A percentile compares a stretch with the other conserved stretches of the same genome.
Conservation (phyloP, 495 filamentous ascomycete species). For the Podospora pseudopauciseta region DNA sequence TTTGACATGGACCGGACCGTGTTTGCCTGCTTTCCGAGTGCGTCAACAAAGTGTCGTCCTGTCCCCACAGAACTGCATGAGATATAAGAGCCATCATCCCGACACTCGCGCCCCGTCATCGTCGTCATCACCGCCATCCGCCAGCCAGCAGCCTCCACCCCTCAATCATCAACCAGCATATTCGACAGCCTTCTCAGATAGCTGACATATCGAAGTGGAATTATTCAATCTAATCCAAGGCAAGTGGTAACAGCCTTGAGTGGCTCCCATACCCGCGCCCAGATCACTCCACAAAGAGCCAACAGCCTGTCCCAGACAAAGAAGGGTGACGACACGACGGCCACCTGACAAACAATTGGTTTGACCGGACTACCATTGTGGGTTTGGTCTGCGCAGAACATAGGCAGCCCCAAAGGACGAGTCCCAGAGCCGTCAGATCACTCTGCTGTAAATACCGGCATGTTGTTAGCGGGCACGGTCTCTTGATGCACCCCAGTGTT, state of each 20-base stretch:
- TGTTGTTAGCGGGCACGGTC: constrained; percentile 19
- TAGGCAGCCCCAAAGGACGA: constrained; percentile 6
- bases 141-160: not conserved
- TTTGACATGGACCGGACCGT: constrained; percentile 6
- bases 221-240: not conserved
- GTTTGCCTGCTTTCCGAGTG: constrained; percentile 1
- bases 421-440: not conserved
- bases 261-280: not conserved
- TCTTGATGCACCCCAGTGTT: constrained; percentile 11
- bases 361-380: constrained; percentile 1
- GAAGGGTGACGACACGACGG: constrained; percentile 2
- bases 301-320: constrained; percentile 3
- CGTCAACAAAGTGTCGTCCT: not conserved
- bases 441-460: constrained; percentile 5
- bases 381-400: constrained; percentile 2
- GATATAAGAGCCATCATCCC: not conserved
- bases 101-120: not conserved
- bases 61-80: not conserved
- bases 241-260: not conserved
- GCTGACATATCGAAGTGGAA: not conserved
- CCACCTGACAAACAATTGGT: constrained; percentile 17
- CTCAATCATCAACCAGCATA: not conserved
- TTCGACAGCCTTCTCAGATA: not conserved
- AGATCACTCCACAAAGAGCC: not conserved
- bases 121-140: not conserved